These are phyloP conservation scores for Pseudocercospora cruenta DNA, from an alignment of 2,329 filamentous ascomycete genomes.

Conservation along the genomic window DNA sequence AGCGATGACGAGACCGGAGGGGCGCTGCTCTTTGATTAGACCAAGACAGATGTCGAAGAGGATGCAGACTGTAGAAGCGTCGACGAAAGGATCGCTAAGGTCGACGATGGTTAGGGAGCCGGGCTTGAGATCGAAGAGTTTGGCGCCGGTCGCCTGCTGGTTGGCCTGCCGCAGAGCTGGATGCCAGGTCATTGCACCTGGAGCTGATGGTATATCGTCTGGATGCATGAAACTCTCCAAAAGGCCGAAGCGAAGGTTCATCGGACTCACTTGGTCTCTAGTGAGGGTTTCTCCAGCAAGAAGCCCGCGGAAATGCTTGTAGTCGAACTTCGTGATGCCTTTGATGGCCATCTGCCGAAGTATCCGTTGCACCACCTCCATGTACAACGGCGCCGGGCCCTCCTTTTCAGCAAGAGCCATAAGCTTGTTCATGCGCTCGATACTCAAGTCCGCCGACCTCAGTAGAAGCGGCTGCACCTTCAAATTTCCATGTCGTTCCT, in stretches of 20 bases:
- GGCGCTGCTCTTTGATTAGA: conserved; percentile 56
- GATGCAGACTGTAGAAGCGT: conserved; percentile 66
- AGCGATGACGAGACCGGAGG: conserved; percentile 62
- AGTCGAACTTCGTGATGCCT: conserved; percentile 51
- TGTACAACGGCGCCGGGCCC: conserved; percentile 58
- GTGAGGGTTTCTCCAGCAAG: conserved; percentile 48
- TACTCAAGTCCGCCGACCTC: conserved; percentile 52
- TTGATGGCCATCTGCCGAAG: conserved; percentile 60
- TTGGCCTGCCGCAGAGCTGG: background rate
- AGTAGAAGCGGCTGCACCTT: conserved; percentile 53
- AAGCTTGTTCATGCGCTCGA: conserved; percentile 57
- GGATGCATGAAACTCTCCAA: conserved; percentile 65
- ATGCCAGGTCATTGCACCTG: background rate
- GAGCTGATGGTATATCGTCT: conserved; percentile 4
- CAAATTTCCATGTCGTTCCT: conserved; percentile 45
- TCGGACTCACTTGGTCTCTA: conserved; percentile 55
- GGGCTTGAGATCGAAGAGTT: conserved; percentile 38
- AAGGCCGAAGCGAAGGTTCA: conserved; percentile 64
- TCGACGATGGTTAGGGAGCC: conserved; percentile 69
- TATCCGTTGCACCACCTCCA: conserved; percentile 58
- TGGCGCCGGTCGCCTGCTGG: background rate
- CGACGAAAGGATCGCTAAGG: conserved; percentile 72
- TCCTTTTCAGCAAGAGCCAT: conserved; percentile 55
- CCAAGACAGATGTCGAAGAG: conserved; percentile 73
- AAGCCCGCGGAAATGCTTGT: conserved; percentile 51